Evolutionary conservation across 805 yeast species (phyloP), one percentile per base, ranked within the genome.

Genomic region (Crinitomyces ghanaensis): DNA sequence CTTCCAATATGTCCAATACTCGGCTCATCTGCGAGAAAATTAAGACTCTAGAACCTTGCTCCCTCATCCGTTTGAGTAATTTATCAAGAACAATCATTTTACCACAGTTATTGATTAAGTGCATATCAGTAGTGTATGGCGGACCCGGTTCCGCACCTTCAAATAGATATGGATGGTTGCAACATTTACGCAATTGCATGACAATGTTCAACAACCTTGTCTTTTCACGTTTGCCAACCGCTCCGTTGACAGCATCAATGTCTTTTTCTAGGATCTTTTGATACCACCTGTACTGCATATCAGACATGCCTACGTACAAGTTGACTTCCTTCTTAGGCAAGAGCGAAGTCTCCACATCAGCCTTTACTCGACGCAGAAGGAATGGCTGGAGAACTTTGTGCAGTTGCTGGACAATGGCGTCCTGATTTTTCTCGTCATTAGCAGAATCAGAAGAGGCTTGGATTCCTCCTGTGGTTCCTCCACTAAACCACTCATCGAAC

Each of bases 131-230:
- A 1, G 96, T 86, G 51, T 68, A 88, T 0, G 97, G 97, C 2
- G 97, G 97, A 6, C 97, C 97, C 0, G 96, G 97, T 54, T 86
- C 97, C 0, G 97, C 98, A n/a, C 97, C 96, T 53, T 88, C 96
- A 51, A 91, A 91, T 33, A 88, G 60, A 56, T 91, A 88, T 0
- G 97, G 97, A 56, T 91, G 98, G 53, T 91, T 88, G 55, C 97
- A 91, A 56, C 97, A 88, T 57, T 88, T 88, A 46, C 97, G 68
- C 38, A 88, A 65, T 57, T 88, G 97, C 97, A 88, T 88, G 7
- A 91, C 96, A 44, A 88, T 88, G 50, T 88, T 88, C 35, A 91
- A 63, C 35, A 91, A 63, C 37, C 96, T 66, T 4, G 95, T 86
- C 46, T 86, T 88, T 53, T 91, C 97, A 34, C 93, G 68, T 55